Evolutionary conservation across 805 yeast genomes (phyloP).

Genomic region (Dipodascus geniculatus): DNA sequence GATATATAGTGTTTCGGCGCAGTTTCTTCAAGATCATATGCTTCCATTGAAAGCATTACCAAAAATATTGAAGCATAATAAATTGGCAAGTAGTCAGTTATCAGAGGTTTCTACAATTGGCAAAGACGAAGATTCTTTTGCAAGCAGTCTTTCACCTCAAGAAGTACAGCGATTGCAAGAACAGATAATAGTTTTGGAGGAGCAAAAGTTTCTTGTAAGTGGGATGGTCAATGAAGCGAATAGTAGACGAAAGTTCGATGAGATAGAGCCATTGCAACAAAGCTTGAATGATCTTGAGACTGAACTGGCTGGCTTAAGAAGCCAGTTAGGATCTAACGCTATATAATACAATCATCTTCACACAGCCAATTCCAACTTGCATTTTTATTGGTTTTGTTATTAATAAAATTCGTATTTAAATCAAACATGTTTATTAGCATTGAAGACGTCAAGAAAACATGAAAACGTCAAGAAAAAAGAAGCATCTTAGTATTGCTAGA

Average conservation of each 20-base stretch:
- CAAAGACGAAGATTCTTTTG: not conserved
- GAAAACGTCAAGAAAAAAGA: too few relatives aligned
- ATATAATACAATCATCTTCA: not conserved
- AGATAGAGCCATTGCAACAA: slow-evolving; percentile 44
- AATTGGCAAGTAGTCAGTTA: slow-evolving; percentile 6
- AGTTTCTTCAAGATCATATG: slow-evolving; percentile 57
- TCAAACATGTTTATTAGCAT: too few relatives aligned
- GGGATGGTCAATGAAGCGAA: slow-evolving; percentile 52
- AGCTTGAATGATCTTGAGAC: slow-evolving; percentile 45
- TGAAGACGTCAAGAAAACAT: too few relatives aligned
- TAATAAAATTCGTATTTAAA: too few relatives aligned
- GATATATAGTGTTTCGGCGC: slow-evolving; percentile 43
- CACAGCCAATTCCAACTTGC: too few relatives aligned
- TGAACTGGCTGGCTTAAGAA: slow-evolving; percentile 27
- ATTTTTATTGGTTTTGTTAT: too few relatives aligned
- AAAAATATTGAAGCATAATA: slow-evolving; percentile 23
- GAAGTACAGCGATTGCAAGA: slow-evolving; percentile 32
- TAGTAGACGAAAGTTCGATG: slow-evolving; percentile 65
- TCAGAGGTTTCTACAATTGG: slow-evolving; percentile 1
- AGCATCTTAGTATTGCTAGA: too few relatives aligned
- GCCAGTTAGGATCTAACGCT: not conserved
- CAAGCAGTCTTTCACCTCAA: not conserved
- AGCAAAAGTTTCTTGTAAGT: slow-evolving; percentile 64
- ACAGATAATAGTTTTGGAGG: slow-evolving; percentile 75
- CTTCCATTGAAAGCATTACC: slow-evolving; percentile 54